Base-by-base conservation (phyloP, 106 monocot species). In the Acanthochlamys bracteata region DNA sequence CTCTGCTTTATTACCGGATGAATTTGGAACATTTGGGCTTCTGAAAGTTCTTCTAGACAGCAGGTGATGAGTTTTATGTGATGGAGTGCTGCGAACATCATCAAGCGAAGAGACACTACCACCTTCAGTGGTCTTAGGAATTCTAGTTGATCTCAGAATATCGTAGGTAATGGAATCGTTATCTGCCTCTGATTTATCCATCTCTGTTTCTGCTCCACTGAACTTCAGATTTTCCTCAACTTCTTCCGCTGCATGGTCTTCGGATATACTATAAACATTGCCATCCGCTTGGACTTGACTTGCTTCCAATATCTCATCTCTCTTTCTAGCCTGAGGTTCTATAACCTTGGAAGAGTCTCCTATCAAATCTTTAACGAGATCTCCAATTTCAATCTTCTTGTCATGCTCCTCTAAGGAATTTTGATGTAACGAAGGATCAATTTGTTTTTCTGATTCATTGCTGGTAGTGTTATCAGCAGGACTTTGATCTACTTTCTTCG, bases 41-140 rank as follows among this genome's bases (percentile, higher is more conserved):
- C 73, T 56, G 21, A 74, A 71, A 26, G 60, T 86, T 64, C 72
- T 69, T 70, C 61, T 55, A 7, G 86, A 79, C 61, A 66, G 65
- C 7, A 39, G 53, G 13, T 23, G 16, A 39, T 72, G 40, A 27
- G 26, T 64, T 19, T 66, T 57, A 1, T 6, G 64, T 14, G 22
- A 1, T 57, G 21, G 25, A 40, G 51, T 45, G 13, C 3, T 25
- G 25, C n/a, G 22, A 20, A 62, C 60, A 49, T 71, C 63, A 60
- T 76, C 80, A 14, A 40, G 54, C 39, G 76, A 84, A 67, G 78
- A 77, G 33, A 55, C 12, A 7, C 66, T 74, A 10, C 67, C 63
- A 53, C 80, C 76, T 53, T 74, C 70, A 33, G 2, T 17, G 49
- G 60, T 60, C 53, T 58, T 40, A 57, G 69, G 70, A 55, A 64